Base-by-base conservation (phyloP, 768 basidiomycete genomes). In the Zangia roseola region DNA sequence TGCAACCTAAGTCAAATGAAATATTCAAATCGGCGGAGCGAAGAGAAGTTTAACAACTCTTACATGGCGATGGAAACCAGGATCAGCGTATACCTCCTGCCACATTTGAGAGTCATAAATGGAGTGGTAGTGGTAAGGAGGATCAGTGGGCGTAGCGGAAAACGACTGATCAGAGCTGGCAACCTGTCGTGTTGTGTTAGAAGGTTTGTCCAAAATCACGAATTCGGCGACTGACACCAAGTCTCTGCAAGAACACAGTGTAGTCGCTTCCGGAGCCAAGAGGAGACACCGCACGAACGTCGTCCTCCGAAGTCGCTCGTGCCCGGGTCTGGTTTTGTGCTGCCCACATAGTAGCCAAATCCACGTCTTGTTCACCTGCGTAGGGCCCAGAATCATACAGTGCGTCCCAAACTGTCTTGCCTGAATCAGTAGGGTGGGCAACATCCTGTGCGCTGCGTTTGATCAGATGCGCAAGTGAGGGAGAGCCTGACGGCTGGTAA, bases 201-300 rank as follows among this genome's bases (percentile, higher is more conserved):
- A 43, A 35, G 25, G 17, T 26, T 12, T 4, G n/a, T 8, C 2
- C 4, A 31, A 47, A 37, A 8, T 7, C 20, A 34, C 2, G 8
- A 37, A 26, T 35, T 6, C 13, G 9, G 21, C 58, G 47, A 24
- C 81, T 65, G 45, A 86, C 78, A 1, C 86, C 86, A 38, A 83
- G 73, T 38, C 83, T 76, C 67, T 97, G 91, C 58, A 97, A 70
- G 70, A 97, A 97, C 9, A 91, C 88, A 1, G 94, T 95, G 55
- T 76, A 97, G 68, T 97, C 94, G 46, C 88, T 91, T 35, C 90
- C 91, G 40, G 84, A 88, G 24, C 91, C 91, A 20, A 92, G 71
- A 12, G 88, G 77, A 1, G 31, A 28, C 19, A 92, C 68, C 13
- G 75, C 76, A 9, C 69, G 63, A 10, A 72, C 66, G 17, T 70